phyloP scores from a whole-genome alignment of 768 basidiomycete genomes.

The Termitomyces sp. region DNA sequence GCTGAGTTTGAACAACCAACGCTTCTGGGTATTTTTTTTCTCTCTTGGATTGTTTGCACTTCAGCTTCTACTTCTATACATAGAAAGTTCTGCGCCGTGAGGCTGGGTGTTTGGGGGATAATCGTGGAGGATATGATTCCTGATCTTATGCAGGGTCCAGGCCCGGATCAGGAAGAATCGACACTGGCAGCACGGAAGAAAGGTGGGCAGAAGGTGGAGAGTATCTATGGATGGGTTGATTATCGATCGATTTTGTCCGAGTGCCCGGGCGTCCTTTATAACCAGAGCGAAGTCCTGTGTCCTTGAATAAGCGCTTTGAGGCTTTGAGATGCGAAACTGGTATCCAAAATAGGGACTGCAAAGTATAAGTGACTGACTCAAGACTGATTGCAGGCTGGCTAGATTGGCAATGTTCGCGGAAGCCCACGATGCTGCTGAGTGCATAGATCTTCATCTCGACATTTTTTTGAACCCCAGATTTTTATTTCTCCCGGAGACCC shows the following conservation, averaged over 20 bases:
- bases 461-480: constrained; percentile 2
- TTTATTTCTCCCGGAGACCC: not conserved
- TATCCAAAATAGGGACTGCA: not conserved
- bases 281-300: not conserved
- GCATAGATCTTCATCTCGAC: not conserved
- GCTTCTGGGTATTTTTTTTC: not conserved
- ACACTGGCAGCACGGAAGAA: not conserved
- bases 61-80: not conserved
- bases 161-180: not conserved
- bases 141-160: not conserved
- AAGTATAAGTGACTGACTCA: not conserved
- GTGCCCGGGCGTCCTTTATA: not conserved
- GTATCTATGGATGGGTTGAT: constrained; percentile 10
- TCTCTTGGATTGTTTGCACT: not conserved
- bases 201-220: not conserved
- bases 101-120: not conserved
- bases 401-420: not conserved
- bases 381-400: too few species aligned
- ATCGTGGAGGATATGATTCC: not conserved
- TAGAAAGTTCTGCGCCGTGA: not conserved
- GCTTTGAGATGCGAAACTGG: not conserved
- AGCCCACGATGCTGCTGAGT: not conserved
- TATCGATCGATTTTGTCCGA: constrained; percentile 17
- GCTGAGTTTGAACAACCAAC: not conserved
- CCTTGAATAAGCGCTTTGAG: not conserved